Base-by-base conservation (phyloP, 1,284 basidiomycete genomes). In the Sporisorium exsertum region DNA sequence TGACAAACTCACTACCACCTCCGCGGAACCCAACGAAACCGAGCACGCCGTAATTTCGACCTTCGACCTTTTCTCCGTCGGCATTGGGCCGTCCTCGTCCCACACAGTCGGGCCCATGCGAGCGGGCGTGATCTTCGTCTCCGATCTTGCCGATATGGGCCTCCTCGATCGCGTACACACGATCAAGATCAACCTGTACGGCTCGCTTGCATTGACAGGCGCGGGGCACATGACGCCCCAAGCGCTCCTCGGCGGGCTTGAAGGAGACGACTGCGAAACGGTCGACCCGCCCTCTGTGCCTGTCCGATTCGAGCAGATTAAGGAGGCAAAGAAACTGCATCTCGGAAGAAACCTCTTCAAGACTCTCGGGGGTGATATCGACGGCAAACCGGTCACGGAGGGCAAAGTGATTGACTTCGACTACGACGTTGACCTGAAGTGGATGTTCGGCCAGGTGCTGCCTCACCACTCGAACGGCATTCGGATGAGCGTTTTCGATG, bases 171-270 rank as follows among this genome's bases (percentile, higher is more conserved):
- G 92, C 88, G 92, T 90, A 32, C 88, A 89, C 72, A 91, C 89
- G 9, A 87, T 97, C 64, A 97, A 97, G 86, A 91, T 97, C 68
- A 91, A 91, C 8, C 88, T 98, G 89, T 95, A 89, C 68, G 89
- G 89, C 5, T 87, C 86, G 16, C 82, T 89, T 2, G 88, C 88
- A 8, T 86, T 88, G 10, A 85, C 86, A 88, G 94, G 95, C 26
- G 94, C 93, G 88, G 94, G 94, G 1, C 95, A 97, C 86, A 93
- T 95, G 87, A 97, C 95, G 0, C 95, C 95, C 0, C 93, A 96
- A 86, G 94, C 95, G 3, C 91, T 97, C 72, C 89, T 97, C 45
- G 90, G 96, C 26, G 95, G 95, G 12, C 88, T 97, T 29, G 94
- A 96, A 89, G 94, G 92, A 87, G 84, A 80, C 64, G 83, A 87